Evolutionary conservation across 345 rosid genomes (phyloP), one percentile per base, ranked within the genome.

Genomic region (Raphanus raphanistrum): DNA sequence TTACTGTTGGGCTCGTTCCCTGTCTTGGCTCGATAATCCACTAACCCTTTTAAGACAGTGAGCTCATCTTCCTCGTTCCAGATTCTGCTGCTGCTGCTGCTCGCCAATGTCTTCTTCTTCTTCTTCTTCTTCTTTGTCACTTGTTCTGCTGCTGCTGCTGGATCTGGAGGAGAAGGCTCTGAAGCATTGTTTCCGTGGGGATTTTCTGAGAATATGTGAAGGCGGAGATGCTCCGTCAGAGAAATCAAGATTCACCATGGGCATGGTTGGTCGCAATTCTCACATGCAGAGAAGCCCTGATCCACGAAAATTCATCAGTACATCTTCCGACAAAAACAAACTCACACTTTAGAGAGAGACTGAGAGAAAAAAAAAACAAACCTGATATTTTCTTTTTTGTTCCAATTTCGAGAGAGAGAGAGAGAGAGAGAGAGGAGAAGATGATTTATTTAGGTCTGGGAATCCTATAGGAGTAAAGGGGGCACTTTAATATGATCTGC

Each of bases 211-310:
- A 31, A 17, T 6, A 0, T 6, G 12, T 63, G 66, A 7, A 3
- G 43, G 10, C 12, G 66, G 43, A 8, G 64, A 12, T 4, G 17
- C 12, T 2, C 2, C 36, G 1, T 60, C 17, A 3, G 64, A 6
- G 10, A 60, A 60, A 28, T 28, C 64, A 5, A 60, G 50, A 76
- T 82, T 55, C 89, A 31, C 41, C 21, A 62, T 62, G 11, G 31
- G 31, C 31, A 28, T 28, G 31, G 41, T 31, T 28, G 31, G 41
- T 31, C 41, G 6, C 35, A 12, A 54, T 16, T 10, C 26, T 54
- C 59, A 57, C 62, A 57, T 57, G 62, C 62, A 57, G 31, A 57
- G 6, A 25, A 57, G 5, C 62, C 28, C 60, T 55, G 11, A 55
- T 8, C 11, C 28, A 55, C 13, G 27, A 55, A 8, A 55, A 55